phyloP scores from a whole-genome alignment of 1,139 yeast species.

The Hemisphaericaspora xylanilytica region DNA sequence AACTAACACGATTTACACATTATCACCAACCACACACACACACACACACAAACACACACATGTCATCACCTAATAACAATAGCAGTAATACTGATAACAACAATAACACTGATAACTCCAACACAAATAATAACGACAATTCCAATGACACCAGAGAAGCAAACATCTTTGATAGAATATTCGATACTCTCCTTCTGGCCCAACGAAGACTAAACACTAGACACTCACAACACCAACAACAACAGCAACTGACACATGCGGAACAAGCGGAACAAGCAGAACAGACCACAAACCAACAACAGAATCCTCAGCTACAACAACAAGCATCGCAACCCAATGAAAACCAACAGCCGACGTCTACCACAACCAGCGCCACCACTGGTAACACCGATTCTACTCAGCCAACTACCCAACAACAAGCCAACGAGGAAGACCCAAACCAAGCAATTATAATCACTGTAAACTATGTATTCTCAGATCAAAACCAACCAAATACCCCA shows the following conservation, averaged over 20 bases:
- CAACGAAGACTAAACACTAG: conserved; percentile 2
- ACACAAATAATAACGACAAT: conserved; percentile 1
- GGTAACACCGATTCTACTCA: conserved; percentile 3
- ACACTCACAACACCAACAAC: background rate
- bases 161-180: conserved; percentile 13
- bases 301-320: conserved; percentile 1
- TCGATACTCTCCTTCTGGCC: conserved; percentile 10
- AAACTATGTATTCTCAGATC: conserved; percentile 46
- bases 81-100: background rate
- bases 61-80: conserved; percentile 1
- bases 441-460: conserved; percentile 43
- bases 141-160: conserved; percentile 4
- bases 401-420: conserved; percentile 1
- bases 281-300: background rate
- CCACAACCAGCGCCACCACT: background rate
- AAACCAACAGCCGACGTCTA: conserved; percentile 1
- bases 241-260: background rate
- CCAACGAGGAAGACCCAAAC: conserved; percentile 8
- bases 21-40: too few species aligned
- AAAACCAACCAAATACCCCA: conserved; percentile 38
- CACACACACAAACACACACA: too few species aligned
- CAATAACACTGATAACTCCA: background rate
- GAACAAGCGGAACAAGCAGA: too few species aligned
- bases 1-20: too few species aligned
- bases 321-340: background rate